These are phyloP conservation scores for Polyplosphaeria fusca DNA, from an alignment of 495 filamentous ascomycete species.

Conservation along the genomic window DNA sequence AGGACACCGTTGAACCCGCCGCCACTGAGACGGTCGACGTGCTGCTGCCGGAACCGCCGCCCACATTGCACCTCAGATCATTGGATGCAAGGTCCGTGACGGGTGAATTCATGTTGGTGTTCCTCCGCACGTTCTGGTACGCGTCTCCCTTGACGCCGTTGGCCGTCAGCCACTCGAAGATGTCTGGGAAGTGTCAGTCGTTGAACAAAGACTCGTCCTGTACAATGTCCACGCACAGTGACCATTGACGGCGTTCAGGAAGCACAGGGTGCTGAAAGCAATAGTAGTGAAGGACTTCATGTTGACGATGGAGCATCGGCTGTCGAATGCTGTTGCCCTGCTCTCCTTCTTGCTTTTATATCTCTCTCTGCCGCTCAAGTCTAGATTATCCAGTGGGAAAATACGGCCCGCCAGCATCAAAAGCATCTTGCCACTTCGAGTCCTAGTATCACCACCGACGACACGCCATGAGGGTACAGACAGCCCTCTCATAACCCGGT, in stretches of 20 bases:
- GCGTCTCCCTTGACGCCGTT: constrained; percentile 46
- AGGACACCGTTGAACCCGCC: constrained; percentile 53
- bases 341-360: constrained; percentile 1
- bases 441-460: no score
- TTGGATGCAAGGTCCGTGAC: constrained; percentile 51
- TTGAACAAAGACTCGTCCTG: background rate
- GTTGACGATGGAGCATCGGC: background rate
- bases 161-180: constrained; percentile 49
- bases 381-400: constrained; percentile 19
- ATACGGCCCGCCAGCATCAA: no score
- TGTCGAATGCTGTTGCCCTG: background rate
- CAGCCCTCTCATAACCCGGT: constrained; percentile 4
- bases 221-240: constrained; percentile 21
- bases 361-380: background rate
- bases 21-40: constrained; percentile 50
- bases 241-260: constrained; percentile 20
- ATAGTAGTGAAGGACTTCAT: constrained; percentile 31
- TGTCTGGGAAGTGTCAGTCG: constrained; percentile 18
- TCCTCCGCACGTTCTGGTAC: constrained; percentile 54
- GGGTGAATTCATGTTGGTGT: constrained; percentile 58
- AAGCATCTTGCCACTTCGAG: no score
- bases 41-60: constrained; percentile 46
- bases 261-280: constrained; percentile 8
- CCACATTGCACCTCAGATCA: constrained; percentile 59
- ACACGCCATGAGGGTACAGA: background rate